Evolutionary conservation across 2,329 filamentous ascomycete species (phyloP), one percentile per base, ranked within the genome.

Genomic region (Cladosporium austrohemisphaericum): DNA sequence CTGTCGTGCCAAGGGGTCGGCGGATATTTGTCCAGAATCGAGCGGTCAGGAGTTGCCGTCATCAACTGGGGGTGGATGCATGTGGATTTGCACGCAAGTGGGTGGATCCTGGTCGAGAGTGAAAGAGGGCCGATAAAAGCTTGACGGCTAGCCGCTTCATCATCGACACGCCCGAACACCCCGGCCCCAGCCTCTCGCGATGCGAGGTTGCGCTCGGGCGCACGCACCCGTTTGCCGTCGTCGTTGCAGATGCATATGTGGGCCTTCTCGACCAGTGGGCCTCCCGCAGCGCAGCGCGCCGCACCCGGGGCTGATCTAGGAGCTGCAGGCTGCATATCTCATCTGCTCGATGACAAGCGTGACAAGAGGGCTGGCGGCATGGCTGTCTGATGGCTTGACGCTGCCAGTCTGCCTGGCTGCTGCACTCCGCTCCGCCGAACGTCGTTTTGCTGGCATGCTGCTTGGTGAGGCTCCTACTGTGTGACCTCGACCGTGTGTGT

Each of bases 331-430:
- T 28, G 41, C 31, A 36, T 35, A 45, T 45, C 41, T 33, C 29
- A 35, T 45, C 41, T 45, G 41, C 31, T 35, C 20, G 31, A 45
- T 45, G 41, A 45, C 41, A 45, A 45, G 41, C 41, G 41, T 35
- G 41, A 36, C 41, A 45, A 26, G 41, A 31, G 8, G 9, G 32
- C 19, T 45, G 41, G 29, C 20, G n/a, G 29, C 16, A 13, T 45
- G 20, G 41, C 41, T 19, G 25, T 31, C 26, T 22, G 28, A 16
- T 28, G 38, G 38, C 38, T 28, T 41, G 14, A 19, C 18, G 11
- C 25, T 26, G 25, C 25, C 11, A 6, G 25, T 11, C 25, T 6
- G 6, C 25, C 25, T 26, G 25, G 6, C 31, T 33, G 11, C 31
- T 14, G 31, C 31, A 14, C 31, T 9, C 31, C 26, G 9, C 26